phyloP scores from a whole-genome alignment of 129 eudicot species.

The Artemisia argyi region DNA sequence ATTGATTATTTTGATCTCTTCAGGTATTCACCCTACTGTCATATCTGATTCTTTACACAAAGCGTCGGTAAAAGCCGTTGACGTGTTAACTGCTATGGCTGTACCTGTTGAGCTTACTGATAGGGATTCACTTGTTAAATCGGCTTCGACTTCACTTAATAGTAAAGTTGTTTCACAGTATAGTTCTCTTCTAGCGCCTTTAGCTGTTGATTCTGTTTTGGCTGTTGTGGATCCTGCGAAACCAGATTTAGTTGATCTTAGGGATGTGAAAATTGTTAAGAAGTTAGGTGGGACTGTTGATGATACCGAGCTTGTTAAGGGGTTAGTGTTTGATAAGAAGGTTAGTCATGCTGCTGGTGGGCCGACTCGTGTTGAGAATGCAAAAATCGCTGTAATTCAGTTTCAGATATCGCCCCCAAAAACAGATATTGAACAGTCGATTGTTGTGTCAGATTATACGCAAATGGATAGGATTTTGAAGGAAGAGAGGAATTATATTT shows the following conservation, averaged over 20 bases:
- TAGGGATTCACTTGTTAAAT: slow-evolving; percentile 68
- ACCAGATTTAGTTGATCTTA: slow-evolving; percentile 79
- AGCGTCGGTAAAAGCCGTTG: slow-evolving; percentile 50
- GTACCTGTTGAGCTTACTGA: slow-evolving; percentile 83
- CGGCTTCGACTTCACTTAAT: slow-evolving; percentile 76
- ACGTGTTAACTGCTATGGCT: slow-evolving; percentile 77
- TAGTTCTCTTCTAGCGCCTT: slow-evolving; percentile 75
- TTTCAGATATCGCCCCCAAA: too few species aligned
- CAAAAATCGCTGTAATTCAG: too few species aligned
- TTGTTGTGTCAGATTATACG: too few species aligned
- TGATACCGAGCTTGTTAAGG: too few species aligned
- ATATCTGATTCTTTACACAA: slow-evolving; percentile 74
- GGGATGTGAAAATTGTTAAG: slow-evolving; percentile 86
- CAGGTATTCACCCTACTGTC: slow-evolving; percentile 84
- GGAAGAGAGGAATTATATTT: too few species aligned
- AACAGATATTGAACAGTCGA: too few species aligned
- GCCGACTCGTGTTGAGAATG: too few species aligned
- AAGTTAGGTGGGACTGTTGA: slow-evolving; percentile 62
- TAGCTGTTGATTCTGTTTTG: slow-evolving; percentile 85
- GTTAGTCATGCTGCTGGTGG: too few species aligned
- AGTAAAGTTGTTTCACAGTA: slow-evolving; percentile 95
- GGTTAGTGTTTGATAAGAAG: too few species aligned
- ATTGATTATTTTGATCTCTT: too few species aligned
- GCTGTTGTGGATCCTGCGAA: slow-evolving; percentile 72
- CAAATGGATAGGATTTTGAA: too few species aligned